Evolutionary conservation across 2,329 filamentous ascomycete genomes (phyloP).

Genomic region (Talaromyces sp.): DNA sequence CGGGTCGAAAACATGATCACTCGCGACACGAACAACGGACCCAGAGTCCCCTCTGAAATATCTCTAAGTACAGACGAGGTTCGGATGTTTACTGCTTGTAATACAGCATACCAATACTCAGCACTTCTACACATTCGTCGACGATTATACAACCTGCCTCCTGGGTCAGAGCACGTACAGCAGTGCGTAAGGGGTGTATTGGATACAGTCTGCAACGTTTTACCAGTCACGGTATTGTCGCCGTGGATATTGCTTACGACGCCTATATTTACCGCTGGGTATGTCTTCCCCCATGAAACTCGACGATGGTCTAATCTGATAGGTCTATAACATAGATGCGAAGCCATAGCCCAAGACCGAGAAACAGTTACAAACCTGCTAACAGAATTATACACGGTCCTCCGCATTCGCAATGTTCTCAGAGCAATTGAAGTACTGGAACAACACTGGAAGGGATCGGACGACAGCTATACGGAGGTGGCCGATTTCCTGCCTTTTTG

Average conservation of each 20-base stretch:
- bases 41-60: background rate
- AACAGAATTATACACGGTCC: background rate
- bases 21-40: background rate
- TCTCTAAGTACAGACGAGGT: background rate
- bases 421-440: background rate
- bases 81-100: background rate
- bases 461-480: background rate
- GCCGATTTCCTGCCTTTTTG: background rate
- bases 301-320: background rate
- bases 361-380: background rate
- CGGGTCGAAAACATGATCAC: background rate
- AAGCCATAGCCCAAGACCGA: background rate
- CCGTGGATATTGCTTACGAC: conserved; percentile 28
- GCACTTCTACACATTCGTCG: background rate
- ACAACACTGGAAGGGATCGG: background rate
- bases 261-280: conserved; percentile 28
- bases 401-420: background rate
- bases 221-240: conserved; percentile 26
- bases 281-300: background rate
- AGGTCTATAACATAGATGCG: background rate
- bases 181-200: conserved; percentile 23
- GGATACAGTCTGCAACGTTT: conserved; percentile 23
- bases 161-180: background rate
- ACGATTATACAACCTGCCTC: background rate
- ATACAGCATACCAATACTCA: background rate